Base-by-base conservation (phyloP, 169 alveolate species). In the Cryptosporidium canis region DNA sequence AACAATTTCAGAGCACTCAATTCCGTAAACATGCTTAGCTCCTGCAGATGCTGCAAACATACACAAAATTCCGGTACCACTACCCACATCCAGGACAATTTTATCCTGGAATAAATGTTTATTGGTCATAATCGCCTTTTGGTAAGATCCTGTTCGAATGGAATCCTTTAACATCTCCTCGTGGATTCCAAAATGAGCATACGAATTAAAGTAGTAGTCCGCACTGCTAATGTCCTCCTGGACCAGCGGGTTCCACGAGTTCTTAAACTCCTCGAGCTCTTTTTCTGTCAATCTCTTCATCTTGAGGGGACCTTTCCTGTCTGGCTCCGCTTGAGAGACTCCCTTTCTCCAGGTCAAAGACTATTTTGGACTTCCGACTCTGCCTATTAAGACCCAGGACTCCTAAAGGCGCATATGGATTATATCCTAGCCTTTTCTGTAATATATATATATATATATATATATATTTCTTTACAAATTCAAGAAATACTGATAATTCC, bases 41-140 rank as follows among this genome's bases (percentile, higher is more conserved):
- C 99, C 99, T 0, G 99, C 98, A 71, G 90, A 85, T 16, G 99
- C 99, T 41, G 99, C 99, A 91, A 98, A 98, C 68, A 98, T 94
- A 24, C 98, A 93, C 35, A 98, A 93, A 48, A 98, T 98, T 11
- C 99, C 99, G 7, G 99, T 98, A 5, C 99, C 99, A 66, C 99
- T 94, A 14, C 99, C 99, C 5, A 98, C 95, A 92, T 98, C 99
- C 31, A 98, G 90, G 5, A 98, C 99, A 12, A 97, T 93, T 91
- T 98, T 98, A 83, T 93, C 98, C 82, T 95, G 92, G 91, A 98
- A 97, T 48, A 97, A 92, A 65, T 96, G 97, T 21, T 93, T 92
- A 91, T 97, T 98, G 63, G 94, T 90, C 91, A 95, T 66, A 33
- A 98, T 97, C 3, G 99, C 99, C 37, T 95, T 94, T 90, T 90